phyloP scores from a whole-genome alignment of 2,329 filamentous ascomycete genomes.

The Chrysosporium queenslandicum region DNA sequence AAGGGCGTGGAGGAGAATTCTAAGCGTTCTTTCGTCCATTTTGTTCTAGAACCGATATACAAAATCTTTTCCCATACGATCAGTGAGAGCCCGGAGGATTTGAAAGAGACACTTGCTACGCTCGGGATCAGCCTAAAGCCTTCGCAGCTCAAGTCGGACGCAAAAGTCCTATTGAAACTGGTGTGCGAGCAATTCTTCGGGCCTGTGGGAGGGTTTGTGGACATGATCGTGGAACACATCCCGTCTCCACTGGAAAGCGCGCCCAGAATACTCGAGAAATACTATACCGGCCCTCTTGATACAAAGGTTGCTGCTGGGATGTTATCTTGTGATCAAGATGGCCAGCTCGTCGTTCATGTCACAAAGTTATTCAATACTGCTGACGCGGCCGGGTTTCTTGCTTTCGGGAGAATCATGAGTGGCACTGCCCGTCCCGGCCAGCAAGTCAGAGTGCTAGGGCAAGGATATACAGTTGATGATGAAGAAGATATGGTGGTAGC shows the following conservation, averaged over 20 bases:
- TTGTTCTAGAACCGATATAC: constrained; percentile 92
- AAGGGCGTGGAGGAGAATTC: constrained; percentile 72
- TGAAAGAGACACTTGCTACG: constrained; percentile 66
- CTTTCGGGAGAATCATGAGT: constrained; percentile 85
- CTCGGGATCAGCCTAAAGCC: constrained; percentile 84
- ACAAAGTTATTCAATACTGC: constrained; percentile 86
- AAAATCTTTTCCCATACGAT: constrained; percentile 94
- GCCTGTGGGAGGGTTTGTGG: constrained; percentile 76
- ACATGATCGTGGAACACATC: constrained; percentile 85
- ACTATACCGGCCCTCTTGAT: constrained; percentile 86
- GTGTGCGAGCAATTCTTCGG: constrained; percentile 97
- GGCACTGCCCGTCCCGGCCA: constrained; percentile 74
- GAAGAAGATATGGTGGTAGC: constrained; percentile 93
- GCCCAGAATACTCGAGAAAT: constrained; percentile 64
- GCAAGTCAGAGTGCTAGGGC: constrained; percentile 82
- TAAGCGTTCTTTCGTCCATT: constrained; percentile 83
- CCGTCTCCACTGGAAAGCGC: constrained; percentile 77
- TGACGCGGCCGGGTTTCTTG: constrained; percentile 84
- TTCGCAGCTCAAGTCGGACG: constrained; percentile 81
- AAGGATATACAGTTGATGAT: constrained; percentile 91
- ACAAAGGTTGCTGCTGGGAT: constrained; percentile 72
- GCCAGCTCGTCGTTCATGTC: constrained; percentile 80
- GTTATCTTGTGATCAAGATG: constrained; percentile 73
- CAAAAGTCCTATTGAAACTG: constrained; percentile 74
- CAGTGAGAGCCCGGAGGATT: constrained; percentile 74